Conservation (phyloP, 352 stramenopile genomes). For the Pelagophyceae sp. region DNA sequence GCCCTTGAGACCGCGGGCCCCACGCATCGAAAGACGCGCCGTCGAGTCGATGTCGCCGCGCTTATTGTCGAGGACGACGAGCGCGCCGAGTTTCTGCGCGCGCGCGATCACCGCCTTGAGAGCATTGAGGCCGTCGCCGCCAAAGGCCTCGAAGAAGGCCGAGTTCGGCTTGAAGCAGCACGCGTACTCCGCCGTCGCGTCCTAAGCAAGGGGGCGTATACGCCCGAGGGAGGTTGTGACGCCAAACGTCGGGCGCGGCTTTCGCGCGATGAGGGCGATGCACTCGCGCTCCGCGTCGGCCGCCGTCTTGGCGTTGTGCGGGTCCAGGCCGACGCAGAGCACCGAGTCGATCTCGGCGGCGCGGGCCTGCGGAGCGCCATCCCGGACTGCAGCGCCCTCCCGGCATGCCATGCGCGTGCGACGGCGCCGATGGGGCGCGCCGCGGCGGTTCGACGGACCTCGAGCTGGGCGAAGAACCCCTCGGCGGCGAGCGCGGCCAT, state of each 20-base stretch:
- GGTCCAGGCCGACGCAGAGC: slow-evolving; percentile 95
- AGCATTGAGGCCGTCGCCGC: slow-evolving; percentile 67
- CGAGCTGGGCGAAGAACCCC: slow-evolving; percentile 7
- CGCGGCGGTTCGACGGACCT: no score
- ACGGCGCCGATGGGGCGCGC: no score
- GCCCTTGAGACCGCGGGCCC: no score
- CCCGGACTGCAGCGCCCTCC: no score
- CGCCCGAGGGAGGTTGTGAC: slow-evolving; percentile 13
- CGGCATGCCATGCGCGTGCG: no score
- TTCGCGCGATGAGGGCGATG: slow-evolving; percentile 43
- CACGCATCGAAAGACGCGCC: no score
- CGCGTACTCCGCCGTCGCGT: slow-evolving; percentile 75
- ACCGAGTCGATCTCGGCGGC: slow-evolving; percentile 81
- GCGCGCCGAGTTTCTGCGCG: slow-evolving; percentile 31
- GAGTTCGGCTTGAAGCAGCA: slow-evolving; percentile 97
- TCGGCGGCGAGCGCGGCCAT: no score
- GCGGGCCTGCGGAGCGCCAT: no score
- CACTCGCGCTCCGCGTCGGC: background rate
- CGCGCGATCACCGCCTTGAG: slow-evolving; percentile 74
- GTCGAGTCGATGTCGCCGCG: slow-evolving; percentile 97
- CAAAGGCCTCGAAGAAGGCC: slow-evolving; percentile 92
- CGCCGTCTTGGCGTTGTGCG: slow-evolving; percentile 56
- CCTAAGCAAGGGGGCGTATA: no score
- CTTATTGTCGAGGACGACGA: slow-evolving; percentile 93
- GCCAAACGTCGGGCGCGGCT: background rate